Evolutionary conservation across 345 rosid genomes (phyloP), one percentile per base, ranked within the genome.

Genomic region (Salix brachista): DNA sequence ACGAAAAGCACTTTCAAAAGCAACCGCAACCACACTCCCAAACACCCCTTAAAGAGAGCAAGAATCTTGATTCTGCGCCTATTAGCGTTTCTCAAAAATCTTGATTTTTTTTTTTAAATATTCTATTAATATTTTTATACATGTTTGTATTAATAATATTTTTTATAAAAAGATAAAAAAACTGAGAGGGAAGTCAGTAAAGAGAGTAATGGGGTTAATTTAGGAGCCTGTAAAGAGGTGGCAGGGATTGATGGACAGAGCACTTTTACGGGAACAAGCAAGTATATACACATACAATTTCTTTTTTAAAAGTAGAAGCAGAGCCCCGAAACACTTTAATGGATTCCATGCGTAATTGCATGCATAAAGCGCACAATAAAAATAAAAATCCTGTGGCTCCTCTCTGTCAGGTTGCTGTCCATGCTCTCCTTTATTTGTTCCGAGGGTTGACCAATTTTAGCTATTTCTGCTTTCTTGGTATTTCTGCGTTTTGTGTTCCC

Each of bases 381-480:
- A 34, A 34, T 4, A 34, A 34, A 34, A 34, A 1, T 41, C 44
- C 44, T 41, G 44, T 41, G 44, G 11, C 17, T 36, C 60, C 80
- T 70, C 77, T 78, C 84, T 67, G 77, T 66, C 68, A 54, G 76
- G 86, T 82, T 74, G 80, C 85, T 46, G 70, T 81, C 87, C 66
- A 54, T 48, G 44, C 62, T 60, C 67, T 70, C 76, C 81, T 80
- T 81, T 83, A 77, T 80, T 62, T 61, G 75, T 84, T 46, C 3
- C 44, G 50, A 46, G 18, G 17, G 86, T 76, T 78, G 80, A 82
- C 78, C 69, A 60, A 68, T 74, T 54, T 74, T 75, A 72, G 26
- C 67, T 71, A 48, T 58, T 70, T 80, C 76, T 69, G 65, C 25
- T 39, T 77, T 81, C 78, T 76, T 52, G 61, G 72, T 54, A 79